Conservation (phyloP, 768 basidiomycete genomes). For the Hypsizygus marmoreus region DNA sequence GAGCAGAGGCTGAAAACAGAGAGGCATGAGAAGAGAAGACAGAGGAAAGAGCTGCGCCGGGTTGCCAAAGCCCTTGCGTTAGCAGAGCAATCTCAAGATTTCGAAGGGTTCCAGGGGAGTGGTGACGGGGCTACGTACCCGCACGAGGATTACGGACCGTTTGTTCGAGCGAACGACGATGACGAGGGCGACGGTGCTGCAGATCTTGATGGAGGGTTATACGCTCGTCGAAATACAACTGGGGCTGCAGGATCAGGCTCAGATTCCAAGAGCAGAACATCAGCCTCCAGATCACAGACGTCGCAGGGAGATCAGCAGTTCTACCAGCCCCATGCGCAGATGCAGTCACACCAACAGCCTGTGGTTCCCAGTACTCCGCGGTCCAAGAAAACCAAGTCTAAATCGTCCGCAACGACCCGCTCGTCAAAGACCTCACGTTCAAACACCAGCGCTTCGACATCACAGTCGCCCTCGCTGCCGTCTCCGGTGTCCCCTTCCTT, state of each 20-base stretch:
- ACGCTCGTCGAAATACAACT: constrained; percentile 39
- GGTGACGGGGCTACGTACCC: constrained; percentile 17
- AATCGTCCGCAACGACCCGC: constrained; percentile 29
- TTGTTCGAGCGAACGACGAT: constrained; percentile 20
- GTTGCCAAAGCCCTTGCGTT: constrained; percentile 39
- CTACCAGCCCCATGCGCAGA: constrained; percentile 2
- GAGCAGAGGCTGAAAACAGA: constrained; percentile 50
- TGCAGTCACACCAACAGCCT: not conserved
- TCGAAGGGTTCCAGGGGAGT: constrained; percentile 68
- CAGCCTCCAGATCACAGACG: constrained; percentile 38
- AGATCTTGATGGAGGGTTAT: constrained; percentile 61
- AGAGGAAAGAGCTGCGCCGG: constrained; percentile 24
- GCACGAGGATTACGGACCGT: constrained; percentile 20
- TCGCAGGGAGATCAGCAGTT: constrained; percentile 11
- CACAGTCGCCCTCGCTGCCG: constrained; percentile 47
- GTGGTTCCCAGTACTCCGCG: constrained; percentile 1
- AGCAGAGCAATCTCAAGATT: constrained; percentile 39
- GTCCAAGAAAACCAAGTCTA: constrained; percentile 29
- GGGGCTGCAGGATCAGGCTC: constrained; percentile 47
- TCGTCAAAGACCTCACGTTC: constrained; percentile 25
- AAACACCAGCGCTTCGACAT: constrained; percentile 36
- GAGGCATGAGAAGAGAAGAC: constrained; percentile 39
- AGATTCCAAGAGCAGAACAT: constrained; percentile 64
- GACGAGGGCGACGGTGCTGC: constrained; percentile 50
- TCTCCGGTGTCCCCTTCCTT: constrained; percentile 41